Conservation (phyloP, 1,284 basidiomycete genomes). For the Leccinum laetum region DNA sequence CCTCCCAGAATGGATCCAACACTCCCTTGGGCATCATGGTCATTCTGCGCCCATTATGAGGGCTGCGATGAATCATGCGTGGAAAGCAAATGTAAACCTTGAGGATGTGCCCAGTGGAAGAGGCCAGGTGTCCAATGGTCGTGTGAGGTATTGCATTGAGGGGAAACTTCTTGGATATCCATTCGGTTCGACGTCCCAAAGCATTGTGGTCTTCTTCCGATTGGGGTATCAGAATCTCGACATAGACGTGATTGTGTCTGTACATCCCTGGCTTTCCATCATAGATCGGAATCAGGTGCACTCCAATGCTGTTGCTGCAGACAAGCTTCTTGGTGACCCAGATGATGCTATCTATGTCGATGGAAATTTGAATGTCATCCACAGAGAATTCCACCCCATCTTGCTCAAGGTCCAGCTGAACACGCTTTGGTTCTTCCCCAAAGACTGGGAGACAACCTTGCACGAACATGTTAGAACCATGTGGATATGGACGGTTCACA, state of each 20-base stretch:
- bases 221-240: neutral
- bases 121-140: neutral
- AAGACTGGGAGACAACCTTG: neutral
- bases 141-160: neutral
- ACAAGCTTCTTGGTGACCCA: conserved; percentile 9
- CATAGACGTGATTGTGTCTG: neutral
- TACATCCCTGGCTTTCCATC: neutral
- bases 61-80: conserved; percentile 15
- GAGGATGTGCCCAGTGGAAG: neutral
- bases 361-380: neutral
- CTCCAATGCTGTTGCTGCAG: conserved; percentile 1
- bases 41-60: too few relatives aligned
- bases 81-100: conserved; percentile 18
- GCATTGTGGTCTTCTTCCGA: neutral
- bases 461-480: conserved; percentile 10
- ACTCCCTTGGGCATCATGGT: too few relatives aligned
- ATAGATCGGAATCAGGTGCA: conserved; percentile 6
- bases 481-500: neutral
- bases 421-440: neutral
- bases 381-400: neutral
- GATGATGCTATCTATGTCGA: conserved; percentile 20
- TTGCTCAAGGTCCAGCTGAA: conserved; percentile 4
- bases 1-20: too few relatives aligned
- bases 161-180: neutral
- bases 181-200: neutral